phyloP scores from a whole-genome alignment of 352 stramenopile genomes.

The Phytophthora pinifolia region DNA sequence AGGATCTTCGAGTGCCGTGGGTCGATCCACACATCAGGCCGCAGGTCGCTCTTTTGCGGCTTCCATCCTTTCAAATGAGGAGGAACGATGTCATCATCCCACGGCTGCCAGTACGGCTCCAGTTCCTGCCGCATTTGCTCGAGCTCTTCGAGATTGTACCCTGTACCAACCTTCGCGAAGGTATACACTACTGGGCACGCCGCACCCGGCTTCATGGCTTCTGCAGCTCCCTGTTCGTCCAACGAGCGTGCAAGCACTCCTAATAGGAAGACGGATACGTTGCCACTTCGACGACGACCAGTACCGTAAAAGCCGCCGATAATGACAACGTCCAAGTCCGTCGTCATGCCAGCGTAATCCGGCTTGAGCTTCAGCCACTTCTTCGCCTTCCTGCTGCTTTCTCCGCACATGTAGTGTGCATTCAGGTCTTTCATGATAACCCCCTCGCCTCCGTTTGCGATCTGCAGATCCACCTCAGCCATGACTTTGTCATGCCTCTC shows the following conservation, averaged over 20 bases:
- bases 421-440: slow-evolving; percentile 87
- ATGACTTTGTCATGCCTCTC: slow-evolving; percentile 81
- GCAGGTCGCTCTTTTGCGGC: slow-evolving; percentile 69
- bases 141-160: slow-evolving; percentile 81
- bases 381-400: slow-evolving; percentile 74
- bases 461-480: slow-evolving; percentile 71
- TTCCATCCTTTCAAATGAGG: slow-evolving; percentile 78
- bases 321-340: slow-evolving; percentile 78
- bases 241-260: slow-evolving; percentile 65
- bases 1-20: slow-evolving; percentile 80
- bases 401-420: slow-evolving; percentile 88
- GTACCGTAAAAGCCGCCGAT: slow-evolving; percentile 83
- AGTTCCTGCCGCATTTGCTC: slow-evolving; percentile 69
- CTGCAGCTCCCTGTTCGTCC: slow-evolving; percentile 45
- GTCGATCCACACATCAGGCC: slow-evolving; percentile 84
- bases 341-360: slow-evolving; percentile 87
- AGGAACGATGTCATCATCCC: slow-evolving; percentile 70
- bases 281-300: slow-evolving; percentile 67
- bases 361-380: slow-evolving; percentile 89
- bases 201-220: slow-evolving; percentile 50
- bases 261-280: slow-evolving; percentile 82
- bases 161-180: slow-evolving; percentile 82
- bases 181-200: slow-evolving; percentile 69
- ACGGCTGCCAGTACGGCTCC: slow-evolving; percentile 78
- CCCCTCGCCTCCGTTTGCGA: slow-evolving; percentile 77